Conservation (phyloP, 1,139 yeast species). For the Yamadazyma jaroonii region DNA sequence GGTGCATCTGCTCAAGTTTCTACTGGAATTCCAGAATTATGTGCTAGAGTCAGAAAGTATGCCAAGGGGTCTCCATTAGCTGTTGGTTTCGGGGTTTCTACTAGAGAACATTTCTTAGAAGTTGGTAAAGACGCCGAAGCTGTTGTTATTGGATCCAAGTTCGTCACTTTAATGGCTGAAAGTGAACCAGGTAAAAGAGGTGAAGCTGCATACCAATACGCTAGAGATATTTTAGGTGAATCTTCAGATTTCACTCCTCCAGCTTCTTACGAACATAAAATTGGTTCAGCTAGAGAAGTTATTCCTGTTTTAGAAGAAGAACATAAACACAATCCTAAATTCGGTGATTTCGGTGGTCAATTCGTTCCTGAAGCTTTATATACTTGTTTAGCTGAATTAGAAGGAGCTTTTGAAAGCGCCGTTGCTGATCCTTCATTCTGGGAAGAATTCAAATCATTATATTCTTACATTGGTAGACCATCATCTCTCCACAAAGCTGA, state of each 20-base stretch:
- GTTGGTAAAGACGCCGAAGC: conserved; percentile 87
- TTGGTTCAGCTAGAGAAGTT: conserved; percentile 23
- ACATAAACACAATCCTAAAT: conserved; percentile 64
- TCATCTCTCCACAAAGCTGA: conserved; percentile 90
- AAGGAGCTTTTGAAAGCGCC: conserved; percentile 81
- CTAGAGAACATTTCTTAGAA: conserved; percentile 80
- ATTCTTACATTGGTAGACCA: conserved; percentile 92
- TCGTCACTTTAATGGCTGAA: conserved; percentile 67
- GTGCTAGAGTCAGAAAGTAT: conserved; percentile 70
- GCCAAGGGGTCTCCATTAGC: conserved; percentile 84
- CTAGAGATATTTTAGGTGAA: conserved; percentile 66
- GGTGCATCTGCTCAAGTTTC: conserved; percentile 77
- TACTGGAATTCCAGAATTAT: conserved; percentile 61
- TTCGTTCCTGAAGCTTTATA: conserved; percentile 96
- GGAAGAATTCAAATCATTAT: conserved; percentile 84
- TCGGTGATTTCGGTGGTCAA: conserved; percentile 98
- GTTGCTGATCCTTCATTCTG: conserved; percentile 87
- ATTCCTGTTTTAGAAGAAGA: conserved; percentile 50
- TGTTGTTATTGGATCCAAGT: conserved; percentile 91
- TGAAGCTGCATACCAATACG: conserved; percentile 62
- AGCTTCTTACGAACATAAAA: conserved; percentile 22
- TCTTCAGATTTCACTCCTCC: conserved; percentile 43
- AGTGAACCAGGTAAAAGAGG: conserved; percentile 60
- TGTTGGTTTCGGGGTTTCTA: conserved; percentile 95
- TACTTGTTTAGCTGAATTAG: conserved; percentile 86